Percentiles rank a stretch among this genome's conserved stretches.
Evolutionary conservation across 2,329 filamentous ascomycete genomes (phyloP).

Genomic region (Ophiocordyceps polyrhachis-furcata): DNA sequence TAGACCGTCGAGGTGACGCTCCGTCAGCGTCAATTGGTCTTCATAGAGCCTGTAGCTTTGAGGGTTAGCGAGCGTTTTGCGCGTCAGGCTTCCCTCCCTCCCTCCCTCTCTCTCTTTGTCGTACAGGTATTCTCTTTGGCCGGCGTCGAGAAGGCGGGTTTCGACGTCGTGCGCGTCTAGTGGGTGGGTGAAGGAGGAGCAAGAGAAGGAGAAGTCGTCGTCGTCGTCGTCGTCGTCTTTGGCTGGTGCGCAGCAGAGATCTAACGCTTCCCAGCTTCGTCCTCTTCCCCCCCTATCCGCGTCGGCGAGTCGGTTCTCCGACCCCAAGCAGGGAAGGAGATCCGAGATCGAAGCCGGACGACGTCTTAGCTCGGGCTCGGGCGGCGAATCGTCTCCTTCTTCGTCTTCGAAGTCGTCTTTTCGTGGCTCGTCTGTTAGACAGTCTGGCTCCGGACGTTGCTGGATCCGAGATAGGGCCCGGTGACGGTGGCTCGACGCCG

Average conservation of each 20-base stretch:
- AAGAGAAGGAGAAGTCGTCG: slow-evolving; percentile 10
- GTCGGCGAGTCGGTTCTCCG: slow-evolving; percentile 24
- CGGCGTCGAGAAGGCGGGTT: slow-evolving; percentile 56
- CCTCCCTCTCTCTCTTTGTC: too few relatives aligned
- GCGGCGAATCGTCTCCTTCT: slow-evolving; percentile 37
- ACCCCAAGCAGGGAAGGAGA: slow-evolving; percentile 39
- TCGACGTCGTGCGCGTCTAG: slow-evolving; percentile 26
- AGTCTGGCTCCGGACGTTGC: slow-evolving; percentile 31
- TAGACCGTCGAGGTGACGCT: slow-evolving; percentile 64
- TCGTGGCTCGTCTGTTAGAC: slow-evolving; percentile 33
- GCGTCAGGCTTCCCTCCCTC: not conserved
- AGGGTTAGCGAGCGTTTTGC: slow-evolving; percentile 10
- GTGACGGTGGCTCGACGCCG: slow-evolving; percentile 30
- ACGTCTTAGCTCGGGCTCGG: slow-evolving; percentile 43
- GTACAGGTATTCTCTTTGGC: slow-evolving; percentile 70
- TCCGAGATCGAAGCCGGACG: slow-evolving; percentile 61
- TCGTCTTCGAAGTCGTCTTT: slow-evolving; percentile 32
- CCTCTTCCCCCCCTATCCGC: slow-evolving; percentile 18
- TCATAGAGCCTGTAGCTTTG: slow-evolving; percentile 43
- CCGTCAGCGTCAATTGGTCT: slow-evolving; percentile 63
- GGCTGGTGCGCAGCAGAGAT: slow-evolving; percentile 10
- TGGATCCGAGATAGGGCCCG: slow-evolving; percentile 53
- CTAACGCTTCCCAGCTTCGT: slow-evolving; percentile 32
- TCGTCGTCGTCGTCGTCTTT: slow-evolving; percentile 5
- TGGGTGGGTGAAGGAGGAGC: too few relatives aligned